Evolutionary conservation across 139 green algal genomes (phyloP).

Genomic region (Chlorella sp.): DNA sequence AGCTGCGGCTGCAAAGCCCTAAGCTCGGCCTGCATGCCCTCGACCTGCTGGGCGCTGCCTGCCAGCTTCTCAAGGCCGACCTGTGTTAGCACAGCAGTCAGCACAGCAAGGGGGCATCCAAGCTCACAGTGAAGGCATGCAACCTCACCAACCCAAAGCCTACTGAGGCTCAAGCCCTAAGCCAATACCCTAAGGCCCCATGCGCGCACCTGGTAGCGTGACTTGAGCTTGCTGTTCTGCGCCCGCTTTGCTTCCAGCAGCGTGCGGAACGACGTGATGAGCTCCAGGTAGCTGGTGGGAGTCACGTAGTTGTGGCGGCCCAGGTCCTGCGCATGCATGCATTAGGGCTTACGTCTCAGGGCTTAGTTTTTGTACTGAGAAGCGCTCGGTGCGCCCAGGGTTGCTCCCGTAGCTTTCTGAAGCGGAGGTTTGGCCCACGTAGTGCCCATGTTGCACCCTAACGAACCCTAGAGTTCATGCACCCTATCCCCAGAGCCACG

Average conservation of each 20-base stretch:
- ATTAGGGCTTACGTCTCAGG: neutral
- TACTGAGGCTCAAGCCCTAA: no score
- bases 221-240: constrained; percentile 9
- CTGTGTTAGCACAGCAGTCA: no score
- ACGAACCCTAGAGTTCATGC: neutral
- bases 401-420: neutral
- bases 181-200: no score
- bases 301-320: constrained; percentile 74
- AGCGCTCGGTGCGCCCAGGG: neutral
- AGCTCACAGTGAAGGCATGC: no score
- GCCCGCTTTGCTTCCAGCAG: constrained; percentile 42
- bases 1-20: constrained; percentile 70
- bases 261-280: constrained; percentile 59
- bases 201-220: constrained; percentile 10
- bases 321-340: constrained; percentile 19
- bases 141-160: no score
- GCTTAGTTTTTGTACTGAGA: neutral
- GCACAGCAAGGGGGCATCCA: no score
- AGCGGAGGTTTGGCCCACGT: no score
- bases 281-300: constrained; percentile 73
- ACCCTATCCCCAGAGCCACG: neutral
- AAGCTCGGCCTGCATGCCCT: constrained; percentile 63
- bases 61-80: constrained; percentile 67
- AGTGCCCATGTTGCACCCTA: neutral
- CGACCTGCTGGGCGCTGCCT: constrained; percentile 50